These are phyloP conservation scores for Sordaria brevicollis DNA, from an alignment of 495 filamentous ascomycete species.

Conservation along the genomic window DNA sequence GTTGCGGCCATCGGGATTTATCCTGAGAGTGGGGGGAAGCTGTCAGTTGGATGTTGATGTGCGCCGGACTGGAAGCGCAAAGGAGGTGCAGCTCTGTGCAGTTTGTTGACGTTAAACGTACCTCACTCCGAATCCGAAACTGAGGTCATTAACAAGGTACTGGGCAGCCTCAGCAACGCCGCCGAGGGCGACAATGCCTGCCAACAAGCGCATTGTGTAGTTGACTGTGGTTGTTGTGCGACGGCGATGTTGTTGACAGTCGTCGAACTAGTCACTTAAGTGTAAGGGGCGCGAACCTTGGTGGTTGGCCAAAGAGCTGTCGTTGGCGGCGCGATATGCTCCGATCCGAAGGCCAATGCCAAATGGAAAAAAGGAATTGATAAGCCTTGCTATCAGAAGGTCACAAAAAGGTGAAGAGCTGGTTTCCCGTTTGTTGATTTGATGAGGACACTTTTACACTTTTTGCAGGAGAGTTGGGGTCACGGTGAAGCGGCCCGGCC, in stretches of 20 bases:
- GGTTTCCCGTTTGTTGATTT: background rate
- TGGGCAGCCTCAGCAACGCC: slow-evolving; percentile 46
- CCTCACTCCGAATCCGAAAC: slow-evolving; percentile 66
- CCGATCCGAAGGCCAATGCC: background rate
- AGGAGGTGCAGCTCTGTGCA: background rate
- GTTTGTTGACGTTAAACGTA: slow-evolving; percentile 25
- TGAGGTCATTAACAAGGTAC: slow-evolving; percentile 51
- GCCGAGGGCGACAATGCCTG: slow-evolving; percentile 36
- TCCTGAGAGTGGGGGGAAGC: slow-evolving; percentile 14
- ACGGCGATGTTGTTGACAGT: background rate
- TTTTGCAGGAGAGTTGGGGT: background rate
- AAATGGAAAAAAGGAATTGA: background rate
- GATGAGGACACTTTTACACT: background rate
- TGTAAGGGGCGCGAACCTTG: background rate
- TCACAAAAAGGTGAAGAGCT: background rate
- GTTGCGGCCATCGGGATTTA: slow-evolving; percentile 28
- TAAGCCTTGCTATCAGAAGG: background rate
- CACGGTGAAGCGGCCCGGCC: background rate
- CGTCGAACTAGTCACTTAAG: background rate
- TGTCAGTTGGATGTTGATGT: background rate
- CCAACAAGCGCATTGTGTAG: slow-evolving; percentile 31
- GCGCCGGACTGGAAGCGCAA: background rate
- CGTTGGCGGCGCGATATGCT: background rate
- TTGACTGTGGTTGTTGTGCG: background rate
- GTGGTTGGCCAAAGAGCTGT: background rate